A percentile compares a stretch with the other conserved stretches of the same genome.
Evolutionary conservation across 257 asterid species (phyloP).

Genomic region (Misopates orontium): DNA sequence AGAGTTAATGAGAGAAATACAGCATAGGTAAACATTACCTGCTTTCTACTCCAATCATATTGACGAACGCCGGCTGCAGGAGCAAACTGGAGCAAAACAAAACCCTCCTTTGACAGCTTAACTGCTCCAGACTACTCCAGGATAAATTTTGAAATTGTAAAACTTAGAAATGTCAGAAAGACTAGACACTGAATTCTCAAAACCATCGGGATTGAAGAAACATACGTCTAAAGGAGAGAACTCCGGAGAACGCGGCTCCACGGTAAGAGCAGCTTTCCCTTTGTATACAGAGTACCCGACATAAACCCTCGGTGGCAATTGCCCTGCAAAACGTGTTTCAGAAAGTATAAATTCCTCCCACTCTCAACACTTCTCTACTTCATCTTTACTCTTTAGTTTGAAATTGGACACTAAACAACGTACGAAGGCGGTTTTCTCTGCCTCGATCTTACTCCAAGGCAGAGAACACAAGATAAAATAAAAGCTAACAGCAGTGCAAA

Average conservation of each 20-base stretch:
- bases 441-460: neutral
- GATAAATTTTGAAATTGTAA: constrained; percentile 8
- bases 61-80: constrained; percentile 91
- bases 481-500: neutral
- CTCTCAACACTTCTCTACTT: too few species aligned
- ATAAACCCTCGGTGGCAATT: constrained; percentile 61
- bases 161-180: constrained; percentile 6
- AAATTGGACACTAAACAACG: too few species aligned
- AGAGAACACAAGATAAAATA: neutral
- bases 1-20: neutral
- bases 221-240: constrained; percentile 76
- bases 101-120: constrained; percentile 83
- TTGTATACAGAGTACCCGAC: constrained; percentile 86
- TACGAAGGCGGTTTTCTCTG: too few species aligned
- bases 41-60: constrained; percentile 93
- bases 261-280: constrained; percentile 92
- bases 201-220: constrained; percentile 15
- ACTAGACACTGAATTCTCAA: neutral
- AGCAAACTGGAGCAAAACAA: constrained; percentile 83
- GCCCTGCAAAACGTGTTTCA: constrained; percentile 40
- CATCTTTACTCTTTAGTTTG: too few species aligned
- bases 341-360: neutral
- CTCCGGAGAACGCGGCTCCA: constrained; percentile 87
- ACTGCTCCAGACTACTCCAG: constrained; percentile 84
- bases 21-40: constrained; percentile 45